Base-by-base conservation (phyloP, 1,139 yeast species). In the Sugiyamaella grinbergsii region DNA sequence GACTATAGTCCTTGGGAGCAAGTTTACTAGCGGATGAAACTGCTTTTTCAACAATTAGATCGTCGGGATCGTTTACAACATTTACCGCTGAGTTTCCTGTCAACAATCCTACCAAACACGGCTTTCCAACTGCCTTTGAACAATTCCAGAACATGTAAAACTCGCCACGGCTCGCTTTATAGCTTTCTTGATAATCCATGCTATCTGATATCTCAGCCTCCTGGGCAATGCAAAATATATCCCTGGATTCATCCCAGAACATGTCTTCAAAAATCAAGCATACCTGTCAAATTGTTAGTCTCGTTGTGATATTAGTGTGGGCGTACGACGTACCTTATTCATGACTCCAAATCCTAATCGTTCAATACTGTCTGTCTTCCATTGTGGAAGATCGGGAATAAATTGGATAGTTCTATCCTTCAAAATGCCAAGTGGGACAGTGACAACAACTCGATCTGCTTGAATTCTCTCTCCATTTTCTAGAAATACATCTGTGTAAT, bases 361-460 rank as follows among this genome's bases (percentile, higher is more conserved):
- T 49, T 67, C 69, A 36, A 73, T 72, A 20, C 74, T 67, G 47
- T 70, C 71, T 5, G 64, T 56, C 51, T 73, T 73, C 73, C 74
- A 69, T 36, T 69, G 71, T 6, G 77, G 77, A 13, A 73, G 55
- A 44, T 71, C 74, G 0, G 77, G 77, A 41, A 69, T 68, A 51
- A 73, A 73, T 55, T 70, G 72, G 34, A 73, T 61, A 2, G 67
- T 55, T 8, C 73, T 62, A 31, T 65, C 65, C 54, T 73, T 73
- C 38, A 73, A 59, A 1, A 72, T 73, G 0, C 77, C 77, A 3
- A 73, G 62, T 1, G 77, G 77, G 0, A 68, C 71, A 1, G 76
- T 71, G 22, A 72, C 63, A 1, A 73, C 63, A 5, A 70, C 72
- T 10, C 71, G 62, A 50, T 72, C 75, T 2, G 75, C 76, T 4